These are phyloP conservation scores for Scheffersomyces parashehatae DNA, from an alignment of 1,139 yeast species.

Conservation along the genomic window DNA sequence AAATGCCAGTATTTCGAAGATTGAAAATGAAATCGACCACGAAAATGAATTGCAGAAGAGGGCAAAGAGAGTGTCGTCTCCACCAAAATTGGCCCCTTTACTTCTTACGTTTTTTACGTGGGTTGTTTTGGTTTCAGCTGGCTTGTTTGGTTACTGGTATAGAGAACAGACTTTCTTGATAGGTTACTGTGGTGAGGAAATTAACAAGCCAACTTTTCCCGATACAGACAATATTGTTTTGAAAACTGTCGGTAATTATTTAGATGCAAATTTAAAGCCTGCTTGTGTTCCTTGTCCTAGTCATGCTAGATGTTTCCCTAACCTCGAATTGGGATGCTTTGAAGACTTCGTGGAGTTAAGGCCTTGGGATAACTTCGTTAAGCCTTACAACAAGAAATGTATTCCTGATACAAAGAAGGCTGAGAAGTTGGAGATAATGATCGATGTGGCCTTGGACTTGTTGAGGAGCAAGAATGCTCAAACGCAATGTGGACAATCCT, in stretches of 20 bases:
- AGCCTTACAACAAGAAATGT: conserved; percentile 65
- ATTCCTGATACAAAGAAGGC: conserved; percentile 77
- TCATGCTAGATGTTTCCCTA: conserved; percentile 72
- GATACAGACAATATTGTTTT: conserved; percentile 16
- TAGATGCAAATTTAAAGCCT: conserved; percentile 53
- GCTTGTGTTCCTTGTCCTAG: conserved; percentile 75
- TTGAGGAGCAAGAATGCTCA: conserved; percentile 71
- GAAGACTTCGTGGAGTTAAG: conserved; percentile 60
- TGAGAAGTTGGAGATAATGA: conserved; percentile 65
- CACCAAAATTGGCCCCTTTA: conserved; percentile 3
- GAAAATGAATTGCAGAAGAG: neutral
- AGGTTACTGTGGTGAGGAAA: conserved; percentile 71
- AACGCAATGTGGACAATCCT: conserved; percentile 59
- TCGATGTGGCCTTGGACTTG: conserved; percentile 65
- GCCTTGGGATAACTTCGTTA: conserved; percentile 54
- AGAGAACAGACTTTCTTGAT: conserved; percentile 57
- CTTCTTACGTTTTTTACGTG: conserved; percentile 18
- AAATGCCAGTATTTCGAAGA: neutral
- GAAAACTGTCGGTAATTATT: conserved; percentile 28
- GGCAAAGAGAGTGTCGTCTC: neutral
- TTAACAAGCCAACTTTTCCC: conserved; percentile 37
- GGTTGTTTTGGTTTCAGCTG: conserved; percentile 26
- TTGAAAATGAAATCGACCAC: conserved; percentile 6
- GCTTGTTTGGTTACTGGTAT: conserved; percentile 55
- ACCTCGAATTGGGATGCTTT: conserved; percentile 63